Percentiles rank a stretch among this genome's conserved stretches.
phyloP scores from a whole-genome alignment of 805 yeast species.

The Ogataea sp. region DNA sequence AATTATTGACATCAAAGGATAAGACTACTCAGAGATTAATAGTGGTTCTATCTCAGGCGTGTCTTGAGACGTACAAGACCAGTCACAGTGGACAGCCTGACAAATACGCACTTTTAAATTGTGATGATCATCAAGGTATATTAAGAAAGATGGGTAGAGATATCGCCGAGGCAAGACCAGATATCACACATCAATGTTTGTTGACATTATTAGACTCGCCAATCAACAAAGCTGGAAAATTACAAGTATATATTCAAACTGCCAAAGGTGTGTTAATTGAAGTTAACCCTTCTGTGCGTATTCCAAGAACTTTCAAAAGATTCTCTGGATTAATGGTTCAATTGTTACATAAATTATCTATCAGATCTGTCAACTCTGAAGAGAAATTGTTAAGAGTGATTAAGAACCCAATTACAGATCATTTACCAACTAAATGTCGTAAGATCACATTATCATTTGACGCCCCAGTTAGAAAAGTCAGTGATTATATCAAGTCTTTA shows the following conservation, averaged over 20 bases:
- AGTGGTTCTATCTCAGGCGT: constrained; percentile 94
- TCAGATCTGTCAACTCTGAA: constrained; percentile 91
- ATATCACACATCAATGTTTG: constrained; percentile 95
- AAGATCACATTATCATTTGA: constrained; percentile 89
- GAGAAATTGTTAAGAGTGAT: constrained; percentile 90
- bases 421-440: constrained; percentile 91
- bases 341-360: constrained; percentile 82
- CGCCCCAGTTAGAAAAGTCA: constrained; percentile 80
- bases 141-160: constrained; percentile 95
- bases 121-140: constrained; percentile 97
- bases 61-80: constrained; percentile 89
- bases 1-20: constrained; percentile 73
- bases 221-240: constrained; percentile 91
- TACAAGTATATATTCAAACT: constrained; percentile 94
- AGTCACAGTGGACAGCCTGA: constrained; percentile 74
- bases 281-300: constrained; percentile 93
- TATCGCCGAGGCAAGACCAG: constrained; percentile 98
- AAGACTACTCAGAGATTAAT: constrained; percentile 79
- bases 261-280: constrained; percentile 92
- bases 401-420: constrained; percentile 95
- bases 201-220: constrained; percentile 95
- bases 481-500: constrained; percentile 74
- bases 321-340: constrained; percentile 98
- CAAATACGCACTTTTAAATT: constrained; percentile 86
- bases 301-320: constrained; percentile 96